phyloP scores from a whole-genome alignment of 257 asterid genomes.

The Ophiorrhiza pumila region DNA sequence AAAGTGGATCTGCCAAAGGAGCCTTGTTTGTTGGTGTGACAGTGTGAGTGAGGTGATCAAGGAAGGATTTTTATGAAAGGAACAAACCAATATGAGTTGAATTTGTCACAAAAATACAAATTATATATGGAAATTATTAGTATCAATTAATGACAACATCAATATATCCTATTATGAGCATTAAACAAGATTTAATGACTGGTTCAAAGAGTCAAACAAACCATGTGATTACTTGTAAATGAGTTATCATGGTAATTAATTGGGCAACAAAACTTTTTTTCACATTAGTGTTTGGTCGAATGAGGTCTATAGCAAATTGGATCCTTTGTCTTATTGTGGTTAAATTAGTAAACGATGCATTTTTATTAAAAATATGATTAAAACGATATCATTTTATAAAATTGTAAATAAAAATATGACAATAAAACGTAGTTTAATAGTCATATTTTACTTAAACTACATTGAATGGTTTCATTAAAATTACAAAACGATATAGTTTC shows the following conservation, averaged over 20 bases:
- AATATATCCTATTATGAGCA: background rate
- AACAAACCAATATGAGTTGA: background rate
- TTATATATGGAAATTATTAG: too few species aligned
- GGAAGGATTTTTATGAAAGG: background rate
- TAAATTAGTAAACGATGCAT: too few species aligned
- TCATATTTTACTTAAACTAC: too few species aligned
- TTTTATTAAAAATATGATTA: too few species aligned
- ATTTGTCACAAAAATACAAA: background rate
- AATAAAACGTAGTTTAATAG: too few species aligned
- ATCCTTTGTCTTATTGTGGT: too few species aligned
- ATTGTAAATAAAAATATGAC: too few species aligned
- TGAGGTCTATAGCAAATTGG: background rate
- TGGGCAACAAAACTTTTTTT: slow-evolving; percentile 5
- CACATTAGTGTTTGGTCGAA: background rate
- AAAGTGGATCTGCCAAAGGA: background rate
- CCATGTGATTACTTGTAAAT: background rate
- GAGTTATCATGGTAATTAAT: background rate
- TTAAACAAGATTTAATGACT: background rate
- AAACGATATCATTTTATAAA: too few species aligned
- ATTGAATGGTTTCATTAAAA: too few species aligned
- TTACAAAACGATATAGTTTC: too few species aligned
- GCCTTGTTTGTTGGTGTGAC: background rate
- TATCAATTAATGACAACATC: too few species aligned
- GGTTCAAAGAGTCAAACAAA: background rate
- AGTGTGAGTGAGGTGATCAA: background rate